Percentiles rank a stretch among this genome's conserved stretches.
Evolutionary conservation across 2,329 filamentous ascomycete species (phyloP).

Genomic region (Pyricularia grisea): DNA sequence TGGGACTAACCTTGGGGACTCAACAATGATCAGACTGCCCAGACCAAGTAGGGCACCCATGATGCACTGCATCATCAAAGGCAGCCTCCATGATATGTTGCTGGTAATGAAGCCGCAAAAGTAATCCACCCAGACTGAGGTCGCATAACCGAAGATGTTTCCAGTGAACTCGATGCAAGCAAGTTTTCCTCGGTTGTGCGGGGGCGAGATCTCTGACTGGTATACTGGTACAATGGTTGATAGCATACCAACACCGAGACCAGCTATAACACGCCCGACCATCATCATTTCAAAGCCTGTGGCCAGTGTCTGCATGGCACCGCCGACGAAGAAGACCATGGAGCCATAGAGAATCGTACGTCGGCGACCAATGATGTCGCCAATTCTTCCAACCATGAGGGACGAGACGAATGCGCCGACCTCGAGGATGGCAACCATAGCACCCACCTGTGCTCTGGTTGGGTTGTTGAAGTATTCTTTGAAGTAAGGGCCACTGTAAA

Average conservation of each 20-base stretch:
- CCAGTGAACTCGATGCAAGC: constrained; percentile 98
- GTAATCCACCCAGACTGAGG: constrained; percentile 98
- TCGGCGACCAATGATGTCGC: constrained; percentile 83
- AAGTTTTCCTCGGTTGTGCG: constrained; percentile 89
- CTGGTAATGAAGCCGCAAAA: constrained; percentile 85
- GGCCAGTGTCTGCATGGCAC: constrained; percentile 74
- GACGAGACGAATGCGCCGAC: constrained; percentile 89
- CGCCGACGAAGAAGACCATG: constrained; percentile 75
- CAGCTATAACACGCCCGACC: constrained; percentile 71
- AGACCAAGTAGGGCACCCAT: constrained; percentile 83
- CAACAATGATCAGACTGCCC: constrained; percentile 87
- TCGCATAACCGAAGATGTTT: constrained; percentile 91
- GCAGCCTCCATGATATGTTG: constrained; percentile 83
- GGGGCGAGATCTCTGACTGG: constrained; percentile 90
- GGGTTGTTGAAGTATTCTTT: constrained; percentile 89
- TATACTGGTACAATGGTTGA: constrained; percentile 92
- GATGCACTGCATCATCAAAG: constrained; percentile 82
- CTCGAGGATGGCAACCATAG: constrained; percentile 96
- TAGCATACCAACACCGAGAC: constrained; percentile 77
- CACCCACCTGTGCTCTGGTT: constrained; percentile 77
- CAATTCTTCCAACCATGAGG: constrained; percentile 74
- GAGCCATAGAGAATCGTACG: constrained; percentile 92
- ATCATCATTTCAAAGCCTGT: constrained; percentile 86
- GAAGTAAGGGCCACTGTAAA: constrained; percentile 70
- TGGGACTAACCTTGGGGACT: constrained; percentile 72